Evolutionary conservation across 208 protist species (phyloP), one percentile per base, ranked within the genome.

Genomic region (Trypanosomatidae sp.): DNA sequence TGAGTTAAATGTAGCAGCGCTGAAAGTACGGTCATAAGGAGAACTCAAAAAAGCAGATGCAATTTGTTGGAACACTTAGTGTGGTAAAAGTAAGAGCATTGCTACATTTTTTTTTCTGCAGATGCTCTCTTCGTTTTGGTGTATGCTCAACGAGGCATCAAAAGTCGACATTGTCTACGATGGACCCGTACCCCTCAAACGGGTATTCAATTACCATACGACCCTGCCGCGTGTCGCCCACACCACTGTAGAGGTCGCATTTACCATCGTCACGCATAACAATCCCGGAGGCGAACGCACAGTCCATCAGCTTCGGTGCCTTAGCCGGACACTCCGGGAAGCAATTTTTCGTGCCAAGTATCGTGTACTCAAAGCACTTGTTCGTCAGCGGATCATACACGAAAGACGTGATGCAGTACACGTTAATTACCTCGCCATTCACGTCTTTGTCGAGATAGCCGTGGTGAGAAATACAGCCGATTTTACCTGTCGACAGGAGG

Each of bases 181-280:
- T 82, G 5, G 74, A 75, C 7, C 87, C 87, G 69, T 86, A 79
- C 15, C 87, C 87, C 55, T 91, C 84, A 64, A 91, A 91, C 7
- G 84, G 87, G 74, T 90, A 92, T 66, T 92, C 84, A 19, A 90
- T 81, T 44, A 85, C 82, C 65, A 92, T 88, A 53, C 87, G 87
- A 1, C 87, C 87, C 74, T 92, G 80, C 15, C 80, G 73, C 1
- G 83, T 88, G 44, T 92, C 88, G 39, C 88, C 88, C 17, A 92
- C 64, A 30, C 88, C 88, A 59, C 88, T 90, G 79, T 92, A 92
- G 15, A 92, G 73, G 47, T 92, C 88, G 55, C 79, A 87, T 74
- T 88, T 90, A 28, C 85, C 88, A 65, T 92, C 88, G 3, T 84
- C 76, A 30, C 86, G 83, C 83, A 88, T 89, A 1, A 89, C 80